These are phyloP conservation scores for Trypanosoma melophagium DNA, from an alignment of 208 protist genomes.

Conservation along the genomic window DNA sequence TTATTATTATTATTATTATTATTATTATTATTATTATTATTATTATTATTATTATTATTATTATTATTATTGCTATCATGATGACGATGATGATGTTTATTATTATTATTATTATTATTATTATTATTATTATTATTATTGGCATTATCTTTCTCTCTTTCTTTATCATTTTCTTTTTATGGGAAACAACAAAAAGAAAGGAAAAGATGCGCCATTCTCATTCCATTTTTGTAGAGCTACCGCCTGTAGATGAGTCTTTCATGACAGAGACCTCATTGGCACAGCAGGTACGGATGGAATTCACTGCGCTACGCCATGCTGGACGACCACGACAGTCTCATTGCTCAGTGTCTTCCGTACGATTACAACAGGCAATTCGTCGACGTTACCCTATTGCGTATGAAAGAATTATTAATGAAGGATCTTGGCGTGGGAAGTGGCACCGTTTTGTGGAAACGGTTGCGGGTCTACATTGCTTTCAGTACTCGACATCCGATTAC, in stretches of 20 bases:
- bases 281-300: not conserved
- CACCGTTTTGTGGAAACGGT: constrained; percentile 8
- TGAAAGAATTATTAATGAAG: constrained; percentile 5
- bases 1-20: constrained; percentile 1
- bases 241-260: not conserved
- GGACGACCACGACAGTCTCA: not conserved
- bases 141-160: too few relatives aligned
- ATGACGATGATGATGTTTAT: too few relatives aligned
- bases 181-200: too few relatives aligned
- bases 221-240: constrained; percentile 5
- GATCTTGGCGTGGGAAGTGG: constrained; percentile 13
- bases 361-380: constrained; percentile 5
- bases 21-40: not conserved
- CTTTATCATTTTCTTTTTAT: too few relatives aligned
- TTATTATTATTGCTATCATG: too few relatives aligned
- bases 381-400: constrained; percentile 9
- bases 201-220: not conserved
- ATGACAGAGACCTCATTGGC: constrained; percentile 14
- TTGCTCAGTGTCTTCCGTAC: constrained; percentile 16
- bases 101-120: constrained; percentile 1
- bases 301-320: not conserved
- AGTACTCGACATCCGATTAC: constrained; percentile 4
- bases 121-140: not conserved
- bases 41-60: too few relatives aligned
- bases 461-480: constrained; percentile 15